Evolutionary conservation across 345 rosid genomes (phyloP), one percentile per base, ranked within the genome.

Genomic region (Cardamine resedifolia): DNA sequence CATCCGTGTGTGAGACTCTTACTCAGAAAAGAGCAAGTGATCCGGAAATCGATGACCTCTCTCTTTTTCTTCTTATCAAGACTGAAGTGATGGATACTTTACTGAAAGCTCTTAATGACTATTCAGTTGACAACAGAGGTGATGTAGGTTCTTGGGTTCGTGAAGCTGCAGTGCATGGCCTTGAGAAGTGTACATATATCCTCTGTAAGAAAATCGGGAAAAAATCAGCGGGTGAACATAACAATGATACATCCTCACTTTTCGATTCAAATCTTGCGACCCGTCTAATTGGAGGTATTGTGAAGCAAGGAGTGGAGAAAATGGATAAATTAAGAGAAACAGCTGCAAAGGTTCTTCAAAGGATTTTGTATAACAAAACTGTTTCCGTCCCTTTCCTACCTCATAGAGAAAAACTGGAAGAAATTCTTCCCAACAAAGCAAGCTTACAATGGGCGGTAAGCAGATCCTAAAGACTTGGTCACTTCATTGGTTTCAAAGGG

Each of bases 121-220:
- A 95, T 80, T 95, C 97, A 3, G 90, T 88, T 20, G 99, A 95
- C 74, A 88, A 95, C 66, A 81, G 99, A 78, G 97, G 99, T 58
- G 99, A 95, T 87, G 96, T 91, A 38, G 97, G 99, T 73, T 95
- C 97, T 59, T 95, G 99, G 99, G 89, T 95, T 77, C 96, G 99
- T 77, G 97, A 89, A 79, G 99, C 97, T 81, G 96, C 97, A 64
- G 80, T 95, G 76, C 81, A 88, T 82, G 97, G 97, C 67, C 91
- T 95, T 65, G 91, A 90, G 82, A 85, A 70, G 73, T 95, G 96
- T 80, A 73, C 90, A 70, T 84, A 81, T 75, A 85, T 95, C 76
- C 96, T 95, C 45, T 88, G 96, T 66, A 72, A 77, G 71, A 77
- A 78, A 65, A 62, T 39, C 49, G 57, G 64, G 16, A 73, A 68